These are phyloP conservation scores for Lachancea fermentati DNA, from an alignment of 805 yeast species.

Conservation along the genomic window DNA sequence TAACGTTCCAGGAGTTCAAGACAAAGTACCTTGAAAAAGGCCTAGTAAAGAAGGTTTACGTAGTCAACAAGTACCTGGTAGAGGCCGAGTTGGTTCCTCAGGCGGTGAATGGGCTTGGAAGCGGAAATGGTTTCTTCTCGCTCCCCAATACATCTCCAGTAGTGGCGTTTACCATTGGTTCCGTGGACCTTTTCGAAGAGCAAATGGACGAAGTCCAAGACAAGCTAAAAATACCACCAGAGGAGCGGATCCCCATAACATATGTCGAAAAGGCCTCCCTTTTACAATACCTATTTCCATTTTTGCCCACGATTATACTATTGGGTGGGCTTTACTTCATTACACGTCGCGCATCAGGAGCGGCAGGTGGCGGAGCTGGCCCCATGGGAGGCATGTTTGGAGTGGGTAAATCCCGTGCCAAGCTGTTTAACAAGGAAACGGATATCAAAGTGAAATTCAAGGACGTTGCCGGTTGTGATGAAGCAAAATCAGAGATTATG, in stretches of 20 bases:
- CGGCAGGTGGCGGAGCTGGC: conserved; percentile 35
- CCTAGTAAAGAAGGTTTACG: conserved; percentile 65
- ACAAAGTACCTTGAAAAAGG: conserved; percentile 74
- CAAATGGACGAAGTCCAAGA: conserved; percentile 72
- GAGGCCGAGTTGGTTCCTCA: conserved; percentile 56
- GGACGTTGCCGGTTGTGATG: conserved; percentile 97
- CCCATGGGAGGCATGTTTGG: conserved; percentile 76
- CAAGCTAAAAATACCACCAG: conserved; percentile 56
- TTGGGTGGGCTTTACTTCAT: conserved; percentile 61
- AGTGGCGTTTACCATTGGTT: conserved; percentile 79
- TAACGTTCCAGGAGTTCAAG: conserved; percentile 80
- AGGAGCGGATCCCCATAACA: conserved; percentile 70
- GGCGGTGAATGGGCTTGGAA: conserved; percentile 27
- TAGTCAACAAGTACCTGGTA: conserved; percentile 66
- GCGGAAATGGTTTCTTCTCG: conserved; percentile 12
- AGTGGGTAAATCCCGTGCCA: conserved; percentile 88
- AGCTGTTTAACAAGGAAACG: conserved; percentile 84
- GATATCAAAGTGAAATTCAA: conserved; percentile 83
- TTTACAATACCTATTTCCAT: conserved; percentile 57
- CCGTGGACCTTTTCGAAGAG: conserved; percentile 79
- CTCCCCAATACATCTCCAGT: conserved; percentile 34
- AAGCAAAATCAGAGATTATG: conserved; percentile 96
- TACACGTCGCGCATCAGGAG: conserved; percentile 38
- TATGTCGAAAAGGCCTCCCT: conserved; percentile 67
- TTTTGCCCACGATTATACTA: conserved; percentile 74